These are phyloP conservation scores for Aulographum hederae DNA, from an alignment of 2,329 filamentous ascomycete genomes.

Conservation along the genomic window DNA sequence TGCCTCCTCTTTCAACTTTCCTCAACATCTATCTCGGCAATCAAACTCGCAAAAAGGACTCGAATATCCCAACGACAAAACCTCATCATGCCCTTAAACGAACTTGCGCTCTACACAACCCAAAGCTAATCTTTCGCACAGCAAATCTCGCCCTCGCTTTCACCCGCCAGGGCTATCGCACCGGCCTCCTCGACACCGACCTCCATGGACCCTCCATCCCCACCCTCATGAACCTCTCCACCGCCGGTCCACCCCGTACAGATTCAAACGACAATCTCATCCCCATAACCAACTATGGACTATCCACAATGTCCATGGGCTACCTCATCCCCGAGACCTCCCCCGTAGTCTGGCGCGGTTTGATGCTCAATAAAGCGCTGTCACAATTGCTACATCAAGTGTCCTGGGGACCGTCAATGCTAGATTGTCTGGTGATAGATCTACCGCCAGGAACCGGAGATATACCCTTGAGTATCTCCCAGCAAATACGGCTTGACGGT, in stretches of 20 bases:
- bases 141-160: constrained; percentile 75
- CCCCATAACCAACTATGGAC: constrained; percentile 81
- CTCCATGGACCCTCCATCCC: constrained; percentile 95
- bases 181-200: constrained; percentile 85
- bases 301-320: constrained; percentile 98
- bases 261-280: constrained; percentile 56
- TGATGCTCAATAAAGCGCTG: constrained; percentile 96
- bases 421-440: constrained; percentile 81
- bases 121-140: constrained; percentile 8
- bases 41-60: too few relatives aligned
- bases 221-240: constrained; percentile 66
- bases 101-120: background rate
- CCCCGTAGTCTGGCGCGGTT: constrained; percentile 82
- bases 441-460: constrained; percentile 90
- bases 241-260: too few relatives aligned
- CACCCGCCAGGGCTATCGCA: constrained; percentile 60
- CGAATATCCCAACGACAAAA: background rate
- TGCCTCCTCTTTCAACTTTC: constrained; percentile 6
- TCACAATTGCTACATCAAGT: constrained; percentile 93
- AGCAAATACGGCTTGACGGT: constrained; percentile 81
- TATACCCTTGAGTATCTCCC: constrained; percentile 89
- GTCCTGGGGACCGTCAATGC: constrained; percentile 53
- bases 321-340: constrained; percentile 67
- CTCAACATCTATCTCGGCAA: background rate
- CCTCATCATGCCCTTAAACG: too few relatives aligned